A percentile compares a stretch with the other conserved stretches of the same genome.
phyloP scores from a whole-genome alignment of 352 stramenopile species.

The Halophytophthora polymorphica region DNA sequence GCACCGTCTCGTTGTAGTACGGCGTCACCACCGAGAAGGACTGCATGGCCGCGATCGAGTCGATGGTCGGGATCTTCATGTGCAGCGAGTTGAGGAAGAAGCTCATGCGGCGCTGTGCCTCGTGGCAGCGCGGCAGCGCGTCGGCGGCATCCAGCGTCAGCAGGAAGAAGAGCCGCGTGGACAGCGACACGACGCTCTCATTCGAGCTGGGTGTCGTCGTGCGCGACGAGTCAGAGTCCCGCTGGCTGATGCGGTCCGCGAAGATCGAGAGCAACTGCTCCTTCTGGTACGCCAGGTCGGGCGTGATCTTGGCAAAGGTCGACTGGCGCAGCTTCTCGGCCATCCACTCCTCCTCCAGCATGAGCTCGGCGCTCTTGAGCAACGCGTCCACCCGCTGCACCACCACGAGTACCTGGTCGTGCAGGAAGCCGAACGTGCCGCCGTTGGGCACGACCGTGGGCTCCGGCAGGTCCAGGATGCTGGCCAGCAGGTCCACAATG shows the following conservation, averaged over 20 bases:
- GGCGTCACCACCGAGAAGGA: conserved; percentile 88
- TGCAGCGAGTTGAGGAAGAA: conserved; percentile 88
- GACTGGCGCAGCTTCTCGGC: conserved; percentile 78
- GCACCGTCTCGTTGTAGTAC: conserved; percentile 88
- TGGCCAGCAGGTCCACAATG: conserved; percentile 78
- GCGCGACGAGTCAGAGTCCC: conserved; percentile 40
- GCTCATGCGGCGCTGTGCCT: conserved; percentile 86
- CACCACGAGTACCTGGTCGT: conserved; percentile 75
- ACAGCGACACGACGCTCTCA: conserved; percentile 75
- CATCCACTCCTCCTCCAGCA: conserved; percentile 88
- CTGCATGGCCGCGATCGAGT: conserved; percentile 83
- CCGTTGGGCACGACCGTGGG: conserved; percentile 58
- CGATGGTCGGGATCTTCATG: conserved; percentile 85
- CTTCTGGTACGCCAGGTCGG: conserved; percentile 78
- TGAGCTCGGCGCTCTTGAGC: conserved; percentile 80
- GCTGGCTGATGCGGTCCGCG: conserved; percentile 60
- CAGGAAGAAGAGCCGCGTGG: conserved; percentile 79
- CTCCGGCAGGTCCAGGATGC: conserved; percentile 80
- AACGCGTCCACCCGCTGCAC: conserved; percentile 75
- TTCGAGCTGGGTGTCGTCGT: conserved; percentile 66
- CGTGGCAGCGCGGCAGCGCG: conserved; percentile 75
- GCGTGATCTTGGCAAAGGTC: conserved; percentile 70
- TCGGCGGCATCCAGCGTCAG: conserved; percentile 83
- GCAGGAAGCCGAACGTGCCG: conserved; percentile 50
- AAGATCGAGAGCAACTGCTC: conserved; percentile 74